Conservation (phyloP, 2,329 filamentous ascomycete species). For the Dactylellina parvicollis region DNA sequence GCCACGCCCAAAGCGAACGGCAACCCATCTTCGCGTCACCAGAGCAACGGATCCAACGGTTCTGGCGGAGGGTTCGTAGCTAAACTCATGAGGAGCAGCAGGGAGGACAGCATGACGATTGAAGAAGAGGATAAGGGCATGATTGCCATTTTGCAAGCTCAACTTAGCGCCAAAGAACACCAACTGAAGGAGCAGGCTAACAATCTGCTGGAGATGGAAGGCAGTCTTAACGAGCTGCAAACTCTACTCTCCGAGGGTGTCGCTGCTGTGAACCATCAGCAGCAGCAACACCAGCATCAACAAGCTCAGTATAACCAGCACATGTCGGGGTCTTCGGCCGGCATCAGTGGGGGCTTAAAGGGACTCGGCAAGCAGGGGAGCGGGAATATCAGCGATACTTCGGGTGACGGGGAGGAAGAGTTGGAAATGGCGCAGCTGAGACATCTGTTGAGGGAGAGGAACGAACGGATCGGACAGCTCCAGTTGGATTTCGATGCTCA, state of each 20-base stretch:
- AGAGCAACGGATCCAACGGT: not conserved
- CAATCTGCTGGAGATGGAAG: slow-evolving; percentile 88
- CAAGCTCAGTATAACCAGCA: slow-evolving; percentile 63
- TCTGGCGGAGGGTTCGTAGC: slow-evolving; percentile 16
- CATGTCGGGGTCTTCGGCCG: too few relatives aligned
- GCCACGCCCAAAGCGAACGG: slow-evolving; percentile 32
- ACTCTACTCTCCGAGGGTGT: slow-evolving; percentile 67
- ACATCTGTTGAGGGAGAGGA: slow-evolving; percentile 88
- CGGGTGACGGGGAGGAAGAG: slow-evolving; percentile 75
- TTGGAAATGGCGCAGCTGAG: slow-evolving; percentile 71
- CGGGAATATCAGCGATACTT: slow-evolving; percentile 33
- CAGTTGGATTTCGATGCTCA: slow-evolving; percentile 95
- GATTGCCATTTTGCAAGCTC: slow-evolving; percentile 74
- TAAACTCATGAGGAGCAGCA: slow-evolving; percentile 58
- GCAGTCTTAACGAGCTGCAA: slow-evolving; percentile 82
- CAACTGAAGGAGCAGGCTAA: slow-evolving; percentile 88
- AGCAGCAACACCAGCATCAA: slow-evolving; percentile 61
- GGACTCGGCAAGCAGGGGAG: slow-evolving; percentile 22
- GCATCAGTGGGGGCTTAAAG: slow-evolving; percentile 22
- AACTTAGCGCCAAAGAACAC: slow-evolving; percentile 83
- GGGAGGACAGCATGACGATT: slow-evolving; percentile 56
- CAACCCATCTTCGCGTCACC: not conserved
- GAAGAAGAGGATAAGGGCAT: slow-evolving; percentile 71
- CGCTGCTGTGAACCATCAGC: too few relatives aligned
- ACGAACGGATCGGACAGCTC: slow-evolving; percentile 92